Evolutionary conservation across 257 asterid species (phyloP).

Genomic region (Nyctanthes arbortristis): DNA sequence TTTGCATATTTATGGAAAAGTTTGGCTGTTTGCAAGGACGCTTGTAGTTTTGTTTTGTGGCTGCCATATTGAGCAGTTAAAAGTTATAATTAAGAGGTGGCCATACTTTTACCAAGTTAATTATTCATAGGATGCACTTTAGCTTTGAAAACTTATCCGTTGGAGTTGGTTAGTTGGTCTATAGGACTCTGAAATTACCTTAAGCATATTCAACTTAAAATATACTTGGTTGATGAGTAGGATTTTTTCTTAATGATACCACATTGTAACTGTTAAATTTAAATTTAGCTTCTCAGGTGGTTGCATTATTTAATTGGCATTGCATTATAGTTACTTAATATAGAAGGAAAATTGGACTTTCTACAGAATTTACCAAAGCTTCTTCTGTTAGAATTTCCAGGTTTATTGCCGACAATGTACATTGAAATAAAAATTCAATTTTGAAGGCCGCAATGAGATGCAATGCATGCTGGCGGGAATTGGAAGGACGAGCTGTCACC

Average conservation of each 20-base stretch:
- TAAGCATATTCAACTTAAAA: not conserved
- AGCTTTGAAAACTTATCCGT: not conserved
- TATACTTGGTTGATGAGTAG: not conserved
- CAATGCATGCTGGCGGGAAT: constrained; percentile 93
- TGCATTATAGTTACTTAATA: not conserved
- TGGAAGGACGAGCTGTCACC: constrained; percentile 87
- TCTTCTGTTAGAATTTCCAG: constrained; percentile 20
- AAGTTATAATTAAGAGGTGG: not conserved
- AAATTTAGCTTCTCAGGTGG: not conserved
- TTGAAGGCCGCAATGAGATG: constrained; percentile 69
- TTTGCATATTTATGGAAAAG: too few species aligned
- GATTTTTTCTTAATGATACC: not conserved
- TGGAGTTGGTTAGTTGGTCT: not conserved
- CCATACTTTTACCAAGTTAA: not conserved
- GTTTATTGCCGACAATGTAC: constrained; percentile 25
- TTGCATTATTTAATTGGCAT: not conserved
- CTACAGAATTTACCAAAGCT: not conserved
- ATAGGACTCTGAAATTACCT: not conserved
- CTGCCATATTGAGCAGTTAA: not conserved
- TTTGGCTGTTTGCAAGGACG: not conserved
- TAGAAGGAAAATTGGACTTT: not conserved
- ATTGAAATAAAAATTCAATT: constrained; percentile 5
- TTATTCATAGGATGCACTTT: not conserved
- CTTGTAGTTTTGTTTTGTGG: not conserved
- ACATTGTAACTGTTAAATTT: not conserved